Evolutionary conservation across 129 eudicot genomes (phyloP).

Genomic region (Artemisia annua): DNA sequence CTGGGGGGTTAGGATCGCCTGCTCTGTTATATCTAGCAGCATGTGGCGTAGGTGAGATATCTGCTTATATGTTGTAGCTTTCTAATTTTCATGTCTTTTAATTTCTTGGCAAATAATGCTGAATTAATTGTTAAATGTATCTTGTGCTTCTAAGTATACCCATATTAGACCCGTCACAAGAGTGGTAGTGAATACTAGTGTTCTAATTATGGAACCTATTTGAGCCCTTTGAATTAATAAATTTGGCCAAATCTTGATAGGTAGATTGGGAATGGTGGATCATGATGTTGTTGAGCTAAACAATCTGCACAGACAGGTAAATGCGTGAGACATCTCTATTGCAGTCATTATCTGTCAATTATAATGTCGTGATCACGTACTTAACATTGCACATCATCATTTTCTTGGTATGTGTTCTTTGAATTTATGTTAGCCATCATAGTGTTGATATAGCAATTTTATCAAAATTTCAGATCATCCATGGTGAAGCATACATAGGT

Average conservation of each 20-base stretch:
- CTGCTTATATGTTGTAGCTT: no score
- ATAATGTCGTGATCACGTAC: not conserved
- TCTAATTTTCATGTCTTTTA: no score
- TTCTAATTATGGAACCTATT: no score
- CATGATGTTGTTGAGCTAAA: constrained; percentile 97
- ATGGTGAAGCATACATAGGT: constrained; percentile 86
- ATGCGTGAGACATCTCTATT: constrained; percentile 1
- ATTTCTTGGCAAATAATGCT: no score
- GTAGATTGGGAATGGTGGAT: constrained; percentile 88
- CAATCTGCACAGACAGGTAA: constrained; percentile 96
- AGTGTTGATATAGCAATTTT: constrained; percentile 10
- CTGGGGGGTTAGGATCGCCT: no score
- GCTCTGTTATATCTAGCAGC: no score
- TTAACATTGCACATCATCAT: not conserved
- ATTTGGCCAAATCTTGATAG: constrained; percentile 35
- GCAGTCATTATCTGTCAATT: not conserved
- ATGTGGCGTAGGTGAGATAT: no score
- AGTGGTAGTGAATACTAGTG: no score
- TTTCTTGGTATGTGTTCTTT: not conserved
- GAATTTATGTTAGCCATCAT: not conserved
- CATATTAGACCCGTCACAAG: no score
- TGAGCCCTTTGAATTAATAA: not conserved
- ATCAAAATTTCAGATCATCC: constrained; percentile 61
- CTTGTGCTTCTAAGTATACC: no score
- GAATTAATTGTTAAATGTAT: no score